Evolutionary conservation across 129 eudicot species (phyloP), one percentile per base, ranked within the genome.

Genomic region (Rutidosis leptorrhynchoides): DNA sequence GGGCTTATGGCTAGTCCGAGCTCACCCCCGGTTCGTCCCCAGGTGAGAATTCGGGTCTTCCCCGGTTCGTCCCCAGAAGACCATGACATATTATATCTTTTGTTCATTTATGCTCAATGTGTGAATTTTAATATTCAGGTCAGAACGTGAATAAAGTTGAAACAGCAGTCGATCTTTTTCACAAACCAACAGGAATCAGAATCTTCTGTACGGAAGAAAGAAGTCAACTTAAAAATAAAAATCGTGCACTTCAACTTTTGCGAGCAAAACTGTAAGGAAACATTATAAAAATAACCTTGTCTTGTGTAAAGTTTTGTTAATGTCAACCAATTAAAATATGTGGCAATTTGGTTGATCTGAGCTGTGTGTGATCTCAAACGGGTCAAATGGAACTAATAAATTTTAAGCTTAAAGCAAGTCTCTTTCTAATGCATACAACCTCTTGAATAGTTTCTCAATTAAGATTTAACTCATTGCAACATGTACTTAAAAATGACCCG

Each of bases 81-180:
- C n/a, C n/a, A n/a, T n/a, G n/a, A n/a, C n/a, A n/a, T n/a, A n/a
- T n/a, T n/a, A n/a, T n/a, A n/a, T 59, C 66, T 35, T 24, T 67
- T 52, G 55, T 42, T 49, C 24, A 58, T 23, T 4, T 67, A 59
- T 64, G 15, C 8, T 20, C 21, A 27, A 49, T 29, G 63, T 58
- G 64, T 68, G 49, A 10, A 19, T 21, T 70, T 55, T 63, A 48
- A 55, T 54, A 14, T 81, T 65, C 88, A 94, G 99, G 99, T 74
- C 99, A 94, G 86, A 94, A 94, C 79, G 99, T 94, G 61, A 94
- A 94, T 80, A 94, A 94, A 90, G 99, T 94, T 48, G 99, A 94
- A 80, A 94, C 99, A 12, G 99, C 99, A 76, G 86, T 80, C 20
- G 99, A 94, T 78, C 97, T 94, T 72, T 67, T 82, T 77, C 99